phyloP scores from a whole-genome alignment of 139 green algal genomes.

The Yamagishiella unicocca region DNA sequence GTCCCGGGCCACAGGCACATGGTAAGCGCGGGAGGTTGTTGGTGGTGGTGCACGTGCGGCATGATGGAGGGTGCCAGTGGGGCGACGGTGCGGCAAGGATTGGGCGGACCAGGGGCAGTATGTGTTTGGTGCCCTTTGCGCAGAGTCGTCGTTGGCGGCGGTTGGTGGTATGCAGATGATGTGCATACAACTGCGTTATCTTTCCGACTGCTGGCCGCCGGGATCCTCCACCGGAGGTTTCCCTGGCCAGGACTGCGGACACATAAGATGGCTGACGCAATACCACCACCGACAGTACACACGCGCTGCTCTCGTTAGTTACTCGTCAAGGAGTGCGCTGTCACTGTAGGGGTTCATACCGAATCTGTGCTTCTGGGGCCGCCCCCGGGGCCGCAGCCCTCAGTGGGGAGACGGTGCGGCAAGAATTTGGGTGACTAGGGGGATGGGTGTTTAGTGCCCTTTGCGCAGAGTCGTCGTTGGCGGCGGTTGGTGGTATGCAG shows the following conservation, averaged over 20 bases:
- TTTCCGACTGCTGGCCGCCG: not conserved
- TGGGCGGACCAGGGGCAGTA: no score
- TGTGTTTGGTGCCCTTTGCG: not conserved
- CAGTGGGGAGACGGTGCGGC: not conserved
- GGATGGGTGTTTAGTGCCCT: not conserved
- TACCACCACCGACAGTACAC: not conserved
- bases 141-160: not conserved
- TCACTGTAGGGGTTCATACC: no score
- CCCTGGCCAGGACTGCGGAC: not conserved
- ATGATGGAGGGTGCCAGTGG: no score
- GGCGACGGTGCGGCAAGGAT: not conserved
- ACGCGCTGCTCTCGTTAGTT: no score
- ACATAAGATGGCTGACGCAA: conserved; percentile 6
- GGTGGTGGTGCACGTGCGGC: no score
- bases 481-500: not conserved
- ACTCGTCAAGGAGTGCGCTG: no score
- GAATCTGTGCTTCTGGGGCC: no score
- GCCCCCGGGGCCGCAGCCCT: no score
- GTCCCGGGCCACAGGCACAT: conserved; percentile 34
- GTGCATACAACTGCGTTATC: conserved; percentile 22
- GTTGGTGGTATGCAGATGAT: not conserved
- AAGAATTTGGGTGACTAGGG: not conserved
- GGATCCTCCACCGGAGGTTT: not conserved
- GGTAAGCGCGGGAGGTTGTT: conserved; percentile 3
- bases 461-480: not conserved